A percentile compares a stretch with the other conserved stretches of the same genome.
These are phyloP conservation scores for Venturia carpophila DNA, from an alignment of 2,329 filamentous ascomycete species.

Conservation along the genomic window DNA sequence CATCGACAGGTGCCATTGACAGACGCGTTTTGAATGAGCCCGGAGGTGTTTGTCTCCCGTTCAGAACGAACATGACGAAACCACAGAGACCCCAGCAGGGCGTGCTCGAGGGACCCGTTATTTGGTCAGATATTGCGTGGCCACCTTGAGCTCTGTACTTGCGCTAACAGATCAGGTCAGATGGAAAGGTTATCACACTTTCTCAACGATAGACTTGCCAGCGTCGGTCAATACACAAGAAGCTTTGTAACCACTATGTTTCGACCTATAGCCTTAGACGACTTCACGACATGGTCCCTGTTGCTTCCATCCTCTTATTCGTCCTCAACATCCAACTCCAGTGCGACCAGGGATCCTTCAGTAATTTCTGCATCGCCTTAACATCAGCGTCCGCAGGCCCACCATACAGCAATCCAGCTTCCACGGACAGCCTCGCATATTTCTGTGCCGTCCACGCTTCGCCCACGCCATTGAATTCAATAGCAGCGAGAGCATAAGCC, in stretches of 20 bases:
- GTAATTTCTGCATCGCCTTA: conserved; percentile 31
- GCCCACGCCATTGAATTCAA: conserved; percentile 36
- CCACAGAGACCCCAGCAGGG: too few species aligned
- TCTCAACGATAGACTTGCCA: background rate
- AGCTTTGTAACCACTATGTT: background rate
- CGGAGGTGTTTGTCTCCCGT: too few species aligned
- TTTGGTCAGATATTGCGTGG: too few species aligned
- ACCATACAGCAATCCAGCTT: conserved; percentile 26
- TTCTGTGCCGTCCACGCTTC: conserved; percentile 27
- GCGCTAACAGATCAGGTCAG: too few species aligned
- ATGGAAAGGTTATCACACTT: too few species aligned
- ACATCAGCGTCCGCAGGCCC: conserved; percentile 26
- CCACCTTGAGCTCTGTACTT: too few species aligned
- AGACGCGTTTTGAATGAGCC: too few species aligned
- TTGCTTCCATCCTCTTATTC: conserved; percentile 14
- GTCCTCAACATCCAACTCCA: conserved; percentile 24
- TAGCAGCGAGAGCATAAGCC: conserved; percentile 32
- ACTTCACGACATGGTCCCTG: background rate
- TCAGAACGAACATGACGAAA: too few species aligned
- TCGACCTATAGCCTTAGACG: background rate
- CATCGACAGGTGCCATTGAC: too few species aligned
- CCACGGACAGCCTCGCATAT: conserved; percentile 29
- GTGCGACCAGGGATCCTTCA: conserved; percentile 26
- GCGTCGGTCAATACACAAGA: background rate
- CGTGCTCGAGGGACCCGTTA: too few species aligned